phyloP scores from a whole-genome alignment of 2,329 filamentous ascomycete genomes.

The Aspergillus alliaceus region DNA sequence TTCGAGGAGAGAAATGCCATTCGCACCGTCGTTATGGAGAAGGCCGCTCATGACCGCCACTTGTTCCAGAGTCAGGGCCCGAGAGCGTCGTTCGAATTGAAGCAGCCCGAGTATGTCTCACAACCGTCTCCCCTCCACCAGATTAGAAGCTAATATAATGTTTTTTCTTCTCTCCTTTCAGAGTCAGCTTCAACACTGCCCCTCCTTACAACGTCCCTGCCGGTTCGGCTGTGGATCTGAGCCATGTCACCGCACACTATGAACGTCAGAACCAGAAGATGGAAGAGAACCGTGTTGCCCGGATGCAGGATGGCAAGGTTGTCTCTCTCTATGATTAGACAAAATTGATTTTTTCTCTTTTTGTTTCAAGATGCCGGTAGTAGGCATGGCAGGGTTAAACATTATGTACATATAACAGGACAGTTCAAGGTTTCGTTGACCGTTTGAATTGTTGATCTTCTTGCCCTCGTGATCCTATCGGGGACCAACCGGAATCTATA shows the following conservation, averaged over 20 bases:
- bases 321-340: conserved; percentile 45
- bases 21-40: conserved; percentile 62
- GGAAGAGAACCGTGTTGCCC: conserved; percentile 56
- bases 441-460: conserved; percentile 23
- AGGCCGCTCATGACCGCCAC: conserved; percentile 62
- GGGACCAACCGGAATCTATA: not conserved
- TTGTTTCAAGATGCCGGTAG: conserved; percentile 19
- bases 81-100: conserved; percentile 53
- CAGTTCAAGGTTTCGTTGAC: conserved; percentile 21
- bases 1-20: conserved; percentile 59
- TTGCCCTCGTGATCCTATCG: not conserved
- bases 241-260: conserved; percentile 62
- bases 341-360: conserved; percentile 21
- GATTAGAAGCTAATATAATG: conserved; percentile 6
- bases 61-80: conserved; percentile 53
- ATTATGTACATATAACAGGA: conserved; percentile 36
- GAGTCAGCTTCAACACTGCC: conserved; percentile 59
- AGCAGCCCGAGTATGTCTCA: conserved; percentile 63
- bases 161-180: conserved; percentile 29
- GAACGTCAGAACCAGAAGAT: conserved; percentile 57
- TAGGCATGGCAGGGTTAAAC: conserved; percentile 24
- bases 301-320: conserved; percentile 46
- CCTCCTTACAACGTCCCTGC: conserved; percentile 65
- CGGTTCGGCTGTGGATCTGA: conserved; percentile 60
- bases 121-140: not conserved